Conservation (phyloP, 371 early-diverging fungal species). For the Conidiobolus incongruus region DNA sequence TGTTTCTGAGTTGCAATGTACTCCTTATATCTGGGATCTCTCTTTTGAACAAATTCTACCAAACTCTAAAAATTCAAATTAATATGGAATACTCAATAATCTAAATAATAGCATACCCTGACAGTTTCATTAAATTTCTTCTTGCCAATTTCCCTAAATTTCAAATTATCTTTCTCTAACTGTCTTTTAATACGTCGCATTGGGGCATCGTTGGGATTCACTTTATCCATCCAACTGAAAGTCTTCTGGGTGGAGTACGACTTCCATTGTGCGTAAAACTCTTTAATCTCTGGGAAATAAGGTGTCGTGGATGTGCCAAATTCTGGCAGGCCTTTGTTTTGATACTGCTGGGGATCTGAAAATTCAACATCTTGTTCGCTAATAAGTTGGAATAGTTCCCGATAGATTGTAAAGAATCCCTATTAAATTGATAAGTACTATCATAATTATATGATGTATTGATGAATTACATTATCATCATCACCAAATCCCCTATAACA, state of each 20-base stretch:
- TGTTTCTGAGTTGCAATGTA: slow-evolving; percentile 9
- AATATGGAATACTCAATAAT: neutral
- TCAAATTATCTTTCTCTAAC: slow-evolving; percentile 86
- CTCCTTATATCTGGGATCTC: slow-evolving; percentile 50
- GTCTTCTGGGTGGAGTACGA: slow-evolving; percentile 54
- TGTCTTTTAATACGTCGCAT: slow-evolving; percentile 54
- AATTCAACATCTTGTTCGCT: slow-evolving; percentile 12
- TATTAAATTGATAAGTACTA: slow-evolving; percentile 32
- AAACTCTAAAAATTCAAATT: slow-evolving; percentile 12
- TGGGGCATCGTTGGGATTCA: slow-evolving; percentile 53
- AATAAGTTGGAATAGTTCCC: slow-evolving; percentile 13
- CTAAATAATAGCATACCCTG: slow-evolving; percentile 13
- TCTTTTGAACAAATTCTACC: slow-evolving; percentile 32
- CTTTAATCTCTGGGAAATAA: slow-evolving; percentile 6
- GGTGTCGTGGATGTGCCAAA: slow-evolving; percentile 4
- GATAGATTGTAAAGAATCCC: slow-evolving; percentile 69
- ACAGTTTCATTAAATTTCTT: slow-evolving; percentile 74
- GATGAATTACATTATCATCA: slow-evolving; percentile 41
- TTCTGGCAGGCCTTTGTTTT: slow-evolving; percentile 22
- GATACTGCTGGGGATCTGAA: slow-evolving; percentile 28
- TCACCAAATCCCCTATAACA: slow-evolving; percentile 24
- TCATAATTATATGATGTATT: slow-evolving; percentile 33
- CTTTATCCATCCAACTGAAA: slow-evolving; percentile 81
- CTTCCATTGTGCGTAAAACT: slow-evolving; percentile 54
- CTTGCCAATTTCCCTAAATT: slow-evolving; percentile 54